Conservation (phyloP, 768 basidiomycete genomes). For the Tricholoma flavovirens region DNA sequence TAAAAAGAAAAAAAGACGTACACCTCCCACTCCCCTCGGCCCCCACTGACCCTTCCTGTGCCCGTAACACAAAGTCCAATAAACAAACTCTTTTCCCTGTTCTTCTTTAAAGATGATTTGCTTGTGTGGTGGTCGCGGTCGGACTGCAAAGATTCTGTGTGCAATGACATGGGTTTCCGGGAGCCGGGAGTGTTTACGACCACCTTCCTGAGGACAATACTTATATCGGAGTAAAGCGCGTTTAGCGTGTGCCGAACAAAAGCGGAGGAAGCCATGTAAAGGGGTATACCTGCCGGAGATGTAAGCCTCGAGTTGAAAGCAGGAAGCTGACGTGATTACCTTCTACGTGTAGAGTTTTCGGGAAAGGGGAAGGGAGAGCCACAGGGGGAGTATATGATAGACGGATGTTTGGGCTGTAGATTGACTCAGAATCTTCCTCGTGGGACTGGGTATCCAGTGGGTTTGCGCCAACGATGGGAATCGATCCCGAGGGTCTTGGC, state of each 20-base stretch:
- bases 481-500: slow-evolving; percentile 23
- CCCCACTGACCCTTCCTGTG: slow-evolving; percentile 56
- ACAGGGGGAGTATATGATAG: slow-evolving; percentile 67
- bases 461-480: slow-evolving; percentile 24
- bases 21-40: slow-evolving; percentile 68
- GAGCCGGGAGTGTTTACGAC: slow-evolving; percentile 28
- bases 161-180: slow-evolving; percentile 5
- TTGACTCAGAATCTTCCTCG: slow-evolving; percentile 36
- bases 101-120: slow-evolving; percentile 12
- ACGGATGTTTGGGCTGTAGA: slow-evolving; percentile 61
- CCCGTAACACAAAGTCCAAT: slow-evolving; percentile 55
- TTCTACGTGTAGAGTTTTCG: slow-evolving; percentile 63
- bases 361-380: slow-evolving; percentile 62
- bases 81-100: slow-evolving; percentile 53
- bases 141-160: background rate
- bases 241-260: slow-evolving; percentile 71
- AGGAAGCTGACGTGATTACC: slow-evolving; percentile 35
- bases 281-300: slow-evolving; percentile 46
- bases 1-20: slow-evolving; percentile 29
- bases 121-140: background rate
- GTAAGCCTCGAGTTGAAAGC: background rate
- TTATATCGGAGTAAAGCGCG: slow-evolving; percentile 64
- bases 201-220: slow-evolving; percentile 49
- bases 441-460: slow-evolving; percentile 21
- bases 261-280: slow-evolving; percentile 67